These are phyloP conservation scores for Pseudogymnoascus sp. DNA, from an alignment of 2,329 filamentous ascomycete genomes.

Conservation along the genomic window DNA sequence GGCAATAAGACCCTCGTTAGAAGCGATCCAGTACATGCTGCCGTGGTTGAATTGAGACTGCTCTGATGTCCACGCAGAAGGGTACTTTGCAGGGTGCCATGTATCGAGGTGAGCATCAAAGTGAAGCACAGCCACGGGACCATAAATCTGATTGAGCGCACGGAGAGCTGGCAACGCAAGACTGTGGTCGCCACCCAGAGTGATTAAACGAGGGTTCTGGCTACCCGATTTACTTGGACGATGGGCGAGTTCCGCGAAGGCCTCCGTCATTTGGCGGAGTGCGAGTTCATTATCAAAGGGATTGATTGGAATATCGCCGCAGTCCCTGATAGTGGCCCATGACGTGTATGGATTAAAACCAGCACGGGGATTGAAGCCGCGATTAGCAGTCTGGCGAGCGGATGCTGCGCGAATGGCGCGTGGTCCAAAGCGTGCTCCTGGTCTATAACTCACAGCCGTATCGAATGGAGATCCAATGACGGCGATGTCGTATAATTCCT, in stretches of 20 bases:
- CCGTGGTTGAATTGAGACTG: slow-evolving; percentile 80
- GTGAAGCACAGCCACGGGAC: slow-evolving; percentile 62
- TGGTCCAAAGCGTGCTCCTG: slow-evolving; percentile 75
- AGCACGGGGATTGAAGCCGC: slow-evolving; percentile 76
- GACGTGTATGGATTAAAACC: slow-evolving; percentile 74
- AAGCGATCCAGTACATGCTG: slow-evolving; percentile 85
- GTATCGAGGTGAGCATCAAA: slow-evolving; percentile 51
- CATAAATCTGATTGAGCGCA: slow-evolving; percentile 55
- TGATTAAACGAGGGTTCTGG: slow-evolving; percentile 50
- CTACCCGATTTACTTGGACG: slow-evolving; percentile 18
- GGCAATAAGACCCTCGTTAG: slow-evolving; percentile 69
- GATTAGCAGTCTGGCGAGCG: slow-evolving; percentile 68
- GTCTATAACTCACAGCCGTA: slow-evolving; percentile 63
- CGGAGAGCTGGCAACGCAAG: slow-evolving; percentile 63
- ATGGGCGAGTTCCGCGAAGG: slow-evolving; percentile 60
- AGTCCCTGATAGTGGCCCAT: slow-evolving; percentile 77
- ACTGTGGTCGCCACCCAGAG: slow-evolving; percentile 67
- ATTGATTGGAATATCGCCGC: slow-evolving; percentile 81
- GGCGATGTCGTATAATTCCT: slow-evolving; percentile 60
- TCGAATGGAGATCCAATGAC: slow-evolving; percentile 69
- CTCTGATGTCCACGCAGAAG: slow-evolving; percentile 63
- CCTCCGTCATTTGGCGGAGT: slow-evolving; percentile 74
- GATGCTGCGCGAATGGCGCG: slow-evolving; percentile 81
- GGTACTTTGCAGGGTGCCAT: slow-evolving; percentile 55
- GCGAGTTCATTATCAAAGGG: slow-evolving; percentile 82